Conservation (phyloP, 352 stramenopile species). For the Phytopythium helicoides region DNA sequence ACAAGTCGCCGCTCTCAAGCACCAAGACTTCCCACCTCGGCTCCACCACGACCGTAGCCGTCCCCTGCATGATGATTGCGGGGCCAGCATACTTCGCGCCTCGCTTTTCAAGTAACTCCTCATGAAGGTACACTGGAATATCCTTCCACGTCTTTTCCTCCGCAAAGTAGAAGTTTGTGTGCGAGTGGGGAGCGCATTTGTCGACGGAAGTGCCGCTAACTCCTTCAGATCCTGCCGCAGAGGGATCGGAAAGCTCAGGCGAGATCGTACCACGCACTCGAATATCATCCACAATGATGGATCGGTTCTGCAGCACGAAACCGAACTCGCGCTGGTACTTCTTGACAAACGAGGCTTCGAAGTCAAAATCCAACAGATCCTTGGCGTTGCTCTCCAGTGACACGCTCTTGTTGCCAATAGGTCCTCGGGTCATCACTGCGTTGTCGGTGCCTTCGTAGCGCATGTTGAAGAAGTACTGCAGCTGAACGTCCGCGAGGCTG, state of each 20-base stretch:
- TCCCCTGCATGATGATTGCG: constrained; percentile 97
- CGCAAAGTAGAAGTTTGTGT: constrained; percentile 78
- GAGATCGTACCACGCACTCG: constrained; percentile 95
- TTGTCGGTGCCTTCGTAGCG: constrained; percentile 98
- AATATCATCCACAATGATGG: constrained; percentile 96
- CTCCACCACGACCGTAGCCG: constrained; percentile 98
- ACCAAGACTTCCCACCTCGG: constrained; percentile 93
- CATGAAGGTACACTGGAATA: constrained; percentile 93
- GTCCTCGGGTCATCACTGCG: constrained; percentile 93
- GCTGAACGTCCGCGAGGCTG: constrained; percentile 86
- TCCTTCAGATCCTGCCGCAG: neutral
- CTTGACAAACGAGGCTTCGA: constrained; percentile 84
- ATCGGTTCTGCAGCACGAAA: constrained; percentile 93
- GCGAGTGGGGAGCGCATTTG: constrained; percentile 48
- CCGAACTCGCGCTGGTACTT: constrained; percentile 98
- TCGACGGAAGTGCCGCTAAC: constrained; percentile 8
- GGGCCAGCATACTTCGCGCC: constrained; percentile 83
- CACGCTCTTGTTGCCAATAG: constrained; percentile 39
- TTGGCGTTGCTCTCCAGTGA: constrained; percentile 22
- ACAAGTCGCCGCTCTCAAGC: constrained; percentile 93
- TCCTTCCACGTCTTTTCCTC: constrained; percentile 73
- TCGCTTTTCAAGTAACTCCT: constrained; percentile 80
- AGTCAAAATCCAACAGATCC: constrained; percentile 71
- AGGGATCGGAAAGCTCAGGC: constrained; percentile 51
- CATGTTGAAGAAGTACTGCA: constrained; percentile 98